Evolutionary conservation across 1,284 basidiomycete species (phyloP).

Genomic region (Lignosus rhinocerotis): DNA sequence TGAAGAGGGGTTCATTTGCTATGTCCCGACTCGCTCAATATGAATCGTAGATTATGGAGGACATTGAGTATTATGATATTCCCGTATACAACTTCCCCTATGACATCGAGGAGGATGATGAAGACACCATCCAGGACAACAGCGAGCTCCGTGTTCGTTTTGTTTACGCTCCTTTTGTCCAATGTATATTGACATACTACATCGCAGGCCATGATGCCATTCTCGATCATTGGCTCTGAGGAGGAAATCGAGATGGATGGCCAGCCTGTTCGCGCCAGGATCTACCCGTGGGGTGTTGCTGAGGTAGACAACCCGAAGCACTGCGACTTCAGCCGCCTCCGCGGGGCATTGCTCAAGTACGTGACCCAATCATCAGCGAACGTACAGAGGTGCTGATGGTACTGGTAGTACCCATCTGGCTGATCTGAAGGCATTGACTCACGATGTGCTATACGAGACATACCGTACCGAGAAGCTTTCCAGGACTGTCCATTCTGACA

Average conservation of each 20-base stretch:
- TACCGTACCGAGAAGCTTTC: constrained; percentile 99
- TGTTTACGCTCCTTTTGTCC: neutral
- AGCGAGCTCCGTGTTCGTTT: constrained; percentile 78
- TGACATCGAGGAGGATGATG: constrained; percentile 98
- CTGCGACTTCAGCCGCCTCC: constrained; percentile 93
- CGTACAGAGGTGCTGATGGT: neutral
- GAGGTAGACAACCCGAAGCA: constrained; percentile 99
- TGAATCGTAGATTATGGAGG: constrained; percentile 89
- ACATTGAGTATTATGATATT: constrained; percentile 98
- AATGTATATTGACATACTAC: neutral
- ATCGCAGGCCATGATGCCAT: constrained; percentile 82
- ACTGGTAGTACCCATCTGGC: constrained; percentile 83
- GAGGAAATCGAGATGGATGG: constrained; percentile 95
- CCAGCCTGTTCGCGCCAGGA: constrained; percentile 86
- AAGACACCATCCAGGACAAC: constrained; percentile 98
- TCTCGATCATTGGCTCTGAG: constrained; percentile 97
- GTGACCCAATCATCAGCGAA: constrained; percentile 18
- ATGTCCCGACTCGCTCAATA: constrained; percentile 1
- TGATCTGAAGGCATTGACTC: constrained; percentile 93
- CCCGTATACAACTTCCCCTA: constrained; percentile 99
- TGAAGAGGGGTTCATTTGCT: constrained; percentile 24
- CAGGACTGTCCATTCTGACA: constrained; percentile 85
- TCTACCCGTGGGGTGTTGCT: constrained; percentile 98
- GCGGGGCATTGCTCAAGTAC: constrained; percentile 88
- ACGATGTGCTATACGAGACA: constrained; percentile 94